Conservation (phyloP, 169 alveolate species). For the Toxoplasma gondii region DNA sequence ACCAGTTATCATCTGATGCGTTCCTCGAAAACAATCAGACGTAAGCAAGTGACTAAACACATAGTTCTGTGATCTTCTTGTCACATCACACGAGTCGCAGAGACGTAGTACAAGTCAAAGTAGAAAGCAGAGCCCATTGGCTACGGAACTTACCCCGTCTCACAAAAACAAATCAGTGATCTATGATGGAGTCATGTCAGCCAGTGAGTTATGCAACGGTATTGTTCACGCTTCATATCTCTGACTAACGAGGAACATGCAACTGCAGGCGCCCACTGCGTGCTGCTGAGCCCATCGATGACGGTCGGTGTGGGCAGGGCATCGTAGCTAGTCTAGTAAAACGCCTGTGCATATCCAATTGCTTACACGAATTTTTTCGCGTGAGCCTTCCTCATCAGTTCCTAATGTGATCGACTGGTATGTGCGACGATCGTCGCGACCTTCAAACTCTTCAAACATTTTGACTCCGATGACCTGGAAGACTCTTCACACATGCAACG, state of each 20-base stretch:
- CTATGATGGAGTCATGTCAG: too few relatives aligned
- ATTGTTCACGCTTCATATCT: too few relatives aligned
- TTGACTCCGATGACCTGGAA: constrained; percentile 20
- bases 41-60: neutral
- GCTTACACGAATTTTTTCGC: constrained; percentile 34
- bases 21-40: neutral
- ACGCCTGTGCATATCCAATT: neutral
- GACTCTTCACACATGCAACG: neutral
- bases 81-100: neutral
- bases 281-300: too few relatives aligned
- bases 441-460: constrained; percentile 48
- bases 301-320: too few relatives aligned
- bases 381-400: neutral
- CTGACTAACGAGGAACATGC: too few relatives aligned
- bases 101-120: neutral
- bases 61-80: neutral
- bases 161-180: too few relatives aligned
- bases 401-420: constrained; percentile 20
- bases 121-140: too few relatives aligned
- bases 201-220: too few relatives aligned
- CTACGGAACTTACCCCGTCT: too few relatives aligned
- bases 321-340: too few relatives aligned
- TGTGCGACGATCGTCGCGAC: constrained; percentile 35
- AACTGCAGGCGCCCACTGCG: too few relatives aligned
- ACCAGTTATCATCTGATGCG: neutral